Evolutionary conservation across 192 early-diverging fungal genomes (phyloP).

Genomic region (Mortierella antarctica): DNA sequence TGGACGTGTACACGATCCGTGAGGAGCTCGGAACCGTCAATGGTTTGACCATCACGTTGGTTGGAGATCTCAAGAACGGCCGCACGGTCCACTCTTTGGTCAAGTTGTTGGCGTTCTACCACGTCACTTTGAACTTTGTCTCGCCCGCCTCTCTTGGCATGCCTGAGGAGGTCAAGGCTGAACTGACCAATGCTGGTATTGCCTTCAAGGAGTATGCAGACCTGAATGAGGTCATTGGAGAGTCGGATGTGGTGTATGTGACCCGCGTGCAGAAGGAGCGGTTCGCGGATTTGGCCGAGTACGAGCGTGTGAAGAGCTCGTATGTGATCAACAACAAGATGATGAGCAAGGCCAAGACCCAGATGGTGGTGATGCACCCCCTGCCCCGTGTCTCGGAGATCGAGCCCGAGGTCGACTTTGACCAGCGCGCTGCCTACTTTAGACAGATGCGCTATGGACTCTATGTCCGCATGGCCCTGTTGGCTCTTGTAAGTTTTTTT

Average conservation of each 20-base stretch:
- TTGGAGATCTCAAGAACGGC: constrained; percentile 98
- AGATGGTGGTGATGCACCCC: constrained; percentile 99
- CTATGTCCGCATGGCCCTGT: constrained; percentile 97
- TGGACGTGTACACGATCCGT: constrained; percentile 78
- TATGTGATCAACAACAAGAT: constrained; percentile 91
- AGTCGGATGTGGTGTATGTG: constrained; percentile 96
- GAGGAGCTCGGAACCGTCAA: constrained; percentile 97
- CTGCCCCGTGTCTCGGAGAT: constrained; percentile 95
- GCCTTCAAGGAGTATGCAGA: constrained; percentile 75
- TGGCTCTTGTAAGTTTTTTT: constrained; percentile 77
- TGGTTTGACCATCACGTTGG: constrained; percentile 93
- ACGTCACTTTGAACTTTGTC: constrained; percentile 95
- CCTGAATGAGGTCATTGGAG: constrained; percentile 83
- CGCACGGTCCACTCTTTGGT: constrained; percentile 98
- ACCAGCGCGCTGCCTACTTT: constrained; percentile 98
- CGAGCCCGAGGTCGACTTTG: constrained; percentile 97
- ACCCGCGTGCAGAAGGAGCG: constrained; percentile 98
- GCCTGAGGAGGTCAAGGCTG: constrained; percentile 85
- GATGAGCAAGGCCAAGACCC: constrained; percentile 87
- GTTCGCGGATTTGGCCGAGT: constrained; percentile 81
- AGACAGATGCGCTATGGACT: constrained; percentile 98
- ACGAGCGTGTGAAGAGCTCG: constrained; percentile 78
- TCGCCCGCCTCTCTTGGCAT: constrained; percentile 84
- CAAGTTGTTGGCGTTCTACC: constrained; percentile 87
- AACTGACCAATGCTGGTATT: constrained; percentile 60